Percentiles rank a stretch among this genome's conserved stretches.
These are phyloP conservation scores for Begonia masoniana DNA, from an alignment of 306 rosid genomes.

Conservation along the genomic window DNA sequence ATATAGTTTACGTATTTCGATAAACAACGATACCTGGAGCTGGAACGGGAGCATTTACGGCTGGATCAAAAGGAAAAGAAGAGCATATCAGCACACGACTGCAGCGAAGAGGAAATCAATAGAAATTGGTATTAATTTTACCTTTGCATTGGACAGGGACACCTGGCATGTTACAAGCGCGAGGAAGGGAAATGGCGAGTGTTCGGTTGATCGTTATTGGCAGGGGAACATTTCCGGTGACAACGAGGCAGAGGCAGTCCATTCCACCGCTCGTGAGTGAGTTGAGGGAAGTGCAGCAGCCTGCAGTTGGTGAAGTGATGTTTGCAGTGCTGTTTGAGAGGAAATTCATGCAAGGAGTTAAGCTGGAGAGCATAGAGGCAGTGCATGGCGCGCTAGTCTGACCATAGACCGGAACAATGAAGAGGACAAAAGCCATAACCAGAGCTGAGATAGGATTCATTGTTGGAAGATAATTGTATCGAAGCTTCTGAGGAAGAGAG, in stretches of 20 bases:
- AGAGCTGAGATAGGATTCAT: not conserved
- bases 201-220: constrained; percentile 45
- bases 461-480: constrained; percentile 16
- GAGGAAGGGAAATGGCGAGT: constrained; percentile 73
- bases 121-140: not conserved
- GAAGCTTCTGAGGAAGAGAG: not conserved
- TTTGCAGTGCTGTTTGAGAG: constrained; percentile 44
- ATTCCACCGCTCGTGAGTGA: constrained; percentile 33
- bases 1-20: not conserved
- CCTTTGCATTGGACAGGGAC: constrained; percentile 59
- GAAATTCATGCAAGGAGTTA: constrained; percentile 49
- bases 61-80: constrained; percentile 17
- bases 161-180: constrained; percentile 65
- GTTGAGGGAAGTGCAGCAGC: constrained; percentile 50
- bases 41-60: constrained; percentile 43
- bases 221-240: constrained; percentile 42
- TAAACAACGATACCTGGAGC: constrained; percentile 47
- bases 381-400: constrained; percentile 46
- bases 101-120: not conserved
- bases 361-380: constrained; percentile 25
- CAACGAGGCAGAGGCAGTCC: constrained; percentile 54
- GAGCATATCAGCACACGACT: not conserved
- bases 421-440: constrained; percentile 12
- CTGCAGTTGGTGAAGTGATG: constrained; percentile 43
- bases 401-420: constrained; percentile 23